Percentiles rank a stretch among this genome's conserved stretches.
Conservation (phyloP, 495 filamentous ascomycete genomes). For the Astrothelium subdiscretum region DNA sequence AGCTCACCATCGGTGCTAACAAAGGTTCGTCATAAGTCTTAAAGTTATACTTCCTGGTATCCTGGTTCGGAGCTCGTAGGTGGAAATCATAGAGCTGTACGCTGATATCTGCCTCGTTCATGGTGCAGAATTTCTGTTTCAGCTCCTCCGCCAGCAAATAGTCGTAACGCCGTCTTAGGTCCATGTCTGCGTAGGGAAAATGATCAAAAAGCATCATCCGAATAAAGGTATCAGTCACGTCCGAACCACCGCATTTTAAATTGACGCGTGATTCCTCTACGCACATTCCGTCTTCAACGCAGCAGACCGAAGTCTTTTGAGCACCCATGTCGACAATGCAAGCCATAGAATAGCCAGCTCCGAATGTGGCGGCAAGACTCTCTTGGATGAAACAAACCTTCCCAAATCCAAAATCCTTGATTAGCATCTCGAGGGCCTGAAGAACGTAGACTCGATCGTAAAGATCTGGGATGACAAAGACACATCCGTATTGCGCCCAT, state of each 20-base stretch:
- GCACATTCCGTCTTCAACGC: slow-evolving; percentile 93
- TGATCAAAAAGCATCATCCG: slow-evolving; percentile 95
- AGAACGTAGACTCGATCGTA: slow-evolving; percentile 90
- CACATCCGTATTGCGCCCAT: slow-evolving; percentile 84
- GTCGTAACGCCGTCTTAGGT: slow-evolving; percentile 80
- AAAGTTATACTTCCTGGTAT: slow-evolving; percentile 82
- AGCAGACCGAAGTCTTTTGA: slow-evolving; percentile 95
- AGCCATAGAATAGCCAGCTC: slow-evolving; percentile 83
- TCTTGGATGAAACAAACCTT: slow-evolving; percentile 91
- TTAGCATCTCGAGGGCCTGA: slow-evolving; percentile 67
- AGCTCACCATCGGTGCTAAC: slow-evolving; percentile 66
- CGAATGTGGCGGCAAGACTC: slow-evolving; percentile 85
- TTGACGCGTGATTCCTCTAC: slow-evolving; percentile 87
- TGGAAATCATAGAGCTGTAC: slow-evolving; percentile 79
- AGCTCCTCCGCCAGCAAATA: slow-evolving; percentile 89
- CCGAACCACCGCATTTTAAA: slow-evolving; percentile 81
- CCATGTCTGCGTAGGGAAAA: slow-evolving; percentile 89
- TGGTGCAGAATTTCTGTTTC: slow-evolving; percentile 78
- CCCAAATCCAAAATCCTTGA: slow-evolving; percentile 79
- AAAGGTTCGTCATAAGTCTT: slow-evolving; percentile 93
- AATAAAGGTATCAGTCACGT: slow-evolving; percentile 87
- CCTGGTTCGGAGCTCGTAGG: slow-evolving; percentile 72
- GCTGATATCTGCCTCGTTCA: slow-evolving; percentile 72
- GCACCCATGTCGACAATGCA: slow-evolving; percentile 96
- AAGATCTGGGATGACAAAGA: slow-evolving; percentile 89